phyloP scores from a whole-genome alignment of 331 rosid species.

The Pyracantha coccinea region DNA sequence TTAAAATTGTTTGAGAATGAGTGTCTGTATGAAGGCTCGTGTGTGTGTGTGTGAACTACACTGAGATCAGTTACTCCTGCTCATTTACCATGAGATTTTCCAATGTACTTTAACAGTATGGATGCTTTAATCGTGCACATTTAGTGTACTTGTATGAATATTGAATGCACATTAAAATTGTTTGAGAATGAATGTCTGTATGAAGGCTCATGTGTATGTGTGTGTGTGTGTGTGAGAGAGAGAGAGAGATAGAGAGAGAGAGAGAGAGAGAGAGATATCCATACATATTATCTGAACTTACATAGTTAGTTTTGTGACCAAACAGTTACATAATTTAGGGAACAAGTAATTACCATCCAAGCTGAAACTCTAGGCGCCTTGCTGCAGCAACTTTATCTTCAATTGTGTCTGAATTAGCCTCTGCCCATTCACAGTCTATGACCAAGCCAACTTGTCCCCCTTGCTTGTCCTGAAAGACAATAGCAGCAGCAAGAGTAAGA shows the following conservation, averaged over 20 bases:
- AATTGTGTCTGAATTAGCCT: slow-evolving; percentile 62
- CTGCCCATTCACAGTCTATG: slow-evolving; percentile 95
- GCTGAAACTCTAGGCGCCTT: slow-evolving; percentile 87
- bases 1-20: background rate
- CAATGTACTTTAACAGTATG: background rate
- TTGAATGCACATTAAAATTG: no score
- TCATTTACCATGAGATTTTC: background rate
- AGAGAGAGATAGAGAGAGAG: background rate
- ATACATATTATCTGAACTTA: background rate
- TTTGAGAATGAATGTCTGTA: background rate
- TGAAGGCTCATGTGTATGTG: background rate
- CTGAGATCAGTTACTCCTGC: background rate
- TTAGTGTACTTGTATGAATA: background rate
- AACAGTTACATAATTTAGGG: background rate
- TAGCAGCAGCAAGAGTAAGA: slow-evolving; percentile 10
- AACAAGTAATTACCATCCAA: slow-evolving; percentile 63
- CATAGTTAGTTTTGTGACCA: background rate
- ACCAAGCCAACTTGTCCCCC: slow-evolving; percentile 74
- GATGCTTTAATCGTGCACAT: background rate
- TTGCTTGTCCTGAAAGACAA: slow-evolving; percentile 54
- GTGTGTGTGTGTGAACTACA: background rate
- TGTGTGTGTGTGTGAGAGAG: background rate
- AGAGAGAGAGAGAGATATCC: background rate
- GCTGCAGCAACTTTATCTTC: slow-evolving; percentile 77
- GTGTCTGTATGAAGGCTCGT: background rate